Base-by-base conservation (phyloP, 257 asterid species). In the Anisodus tanguticus region DNA sequence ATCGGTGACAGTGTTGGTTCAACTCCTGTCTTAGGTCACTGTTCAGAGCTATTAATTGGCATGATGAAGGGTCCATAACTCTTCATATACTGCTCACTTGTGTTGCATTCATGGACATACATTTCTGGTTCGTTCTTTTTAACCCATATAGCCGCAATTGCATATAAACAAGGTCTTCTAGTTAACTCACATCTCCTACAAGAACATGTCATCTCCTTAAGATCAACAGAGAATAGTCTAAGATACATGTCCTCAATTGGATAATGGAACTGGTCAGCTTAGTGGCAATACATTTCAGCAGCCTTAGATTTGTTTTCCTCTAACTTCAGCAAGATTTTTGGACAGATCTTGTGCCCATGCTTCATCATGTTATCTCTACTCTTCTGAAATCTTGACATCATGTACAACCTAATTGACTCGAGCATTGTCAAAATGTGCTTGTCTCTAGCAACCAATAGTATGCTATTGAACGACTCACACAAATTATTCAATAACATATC, bases 131-230 rank as follows among this genome's bases (percentile, higher is more conserved):
- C 49, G 35, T 15, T 16, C 10, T 19, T 12, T 19, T 22, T 49
- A 47, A 15, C 41, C 59, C 17, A 45, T n/a, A 66, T 66, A 11
- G 79, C 64, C 6, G 63, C 57, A 82, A 63, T 63, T 10, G 15
- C 85, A 68, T 82, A 57, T 11, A 19, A 8, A 68, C 69, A 82
- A 26, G 85, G 80, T 19, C 68, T 67, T 6, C 58, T 57, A n/a
- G 55, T 82, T 8, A 82, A 55, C 4, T 82, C 63, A 37, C 85
- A 82, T 67, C 80, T 82, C 39, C 54, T 82, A 22, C 80, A 82
- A 10, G 71, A 64, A 64, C 45, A 64, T 26, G 71, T 57, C 8
- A 3, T 57, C n/a, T 57, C n/a, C 62, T 57, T 57, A 57, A 13
- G 62, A 57, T 57, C n/a, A 13, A 55, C n/a, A 55, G n/a, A 55